Evolutionary conservation across 2,329 filamentous ascomycete genomes (phyloP).

Genomic region (Mollisia scopiformis): DNA sequence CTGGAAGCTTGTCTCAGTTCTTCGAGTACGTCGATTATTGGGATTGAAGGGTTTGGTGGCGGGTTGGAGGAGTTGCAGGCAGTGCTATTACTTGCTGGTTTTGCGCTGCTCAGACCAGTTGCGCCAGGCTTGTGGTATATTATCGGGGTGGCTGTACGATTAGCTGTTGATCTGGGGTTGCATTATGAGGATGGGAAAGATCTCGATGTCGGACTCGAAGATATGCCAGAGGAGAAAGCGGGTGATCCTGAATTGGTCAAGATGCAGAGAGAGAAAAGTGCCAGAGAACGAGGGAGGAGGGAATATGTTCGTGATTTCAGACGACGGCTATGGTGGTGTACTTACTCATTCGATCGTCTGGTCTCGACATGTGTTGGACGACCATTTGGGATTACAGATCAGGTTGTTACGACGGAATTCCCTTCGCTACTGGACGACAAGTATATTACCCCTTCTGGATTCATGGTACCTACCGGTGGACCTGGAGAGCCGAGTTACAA

Average conservation of each 20-base stretch:
- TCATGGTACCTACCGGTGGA: conserved; percentile 59
- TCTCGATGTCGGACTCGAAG: conserved; percentile 59
- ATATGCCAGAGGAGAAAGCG: conserved; percentile 41
- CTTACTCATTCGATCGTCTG: conserved; percentile 91
- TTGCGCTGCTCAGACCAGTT: conserved; percentile 87
- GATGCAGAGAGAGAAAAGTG: conserved; percentile 38
- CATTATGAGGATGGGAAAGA: conserved; percentile 88
- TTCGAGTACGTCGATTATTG: conserved; percentile 52
- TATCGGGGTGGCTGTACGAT: conserved; percentile 85
- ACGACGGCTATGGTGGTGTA: conserved; percentile 93
- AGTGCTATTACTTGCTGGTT: conserved; percentile 87
- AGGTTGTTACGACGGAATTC: conserved; percentile 94
- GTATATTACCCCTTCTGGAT: conserved; percentile 81
- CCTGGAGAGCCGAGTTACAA: conserved; percentile 78
- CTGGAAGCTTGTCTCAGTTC: conserved; percentile 79
- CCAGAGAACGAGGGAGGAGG: conserved; percentile 65
- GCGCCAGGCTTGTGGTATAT: conserved; percentile 97
- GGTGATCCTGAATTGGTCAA: conserved; percentile 35
- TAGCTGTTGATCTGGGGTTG: conserved; percentile 88
- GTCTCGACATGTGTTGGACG: conserved; percentile 92
- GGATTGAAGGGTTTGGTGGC: conserved; percentile 71
- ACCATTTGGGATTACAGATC: conserved; percentile 93
- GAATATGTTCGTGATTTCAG: conserved; percentile 87
- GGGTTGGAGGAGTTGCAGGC: conserved; percentile 91
- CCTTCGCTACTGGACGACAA: conserved; percentile 86